These are phyloP conservation scores for Immersiella caudata DNA, from an alignment of 495 filamentous ascomycete genomes.

Conservation along the genomic window DNA sequence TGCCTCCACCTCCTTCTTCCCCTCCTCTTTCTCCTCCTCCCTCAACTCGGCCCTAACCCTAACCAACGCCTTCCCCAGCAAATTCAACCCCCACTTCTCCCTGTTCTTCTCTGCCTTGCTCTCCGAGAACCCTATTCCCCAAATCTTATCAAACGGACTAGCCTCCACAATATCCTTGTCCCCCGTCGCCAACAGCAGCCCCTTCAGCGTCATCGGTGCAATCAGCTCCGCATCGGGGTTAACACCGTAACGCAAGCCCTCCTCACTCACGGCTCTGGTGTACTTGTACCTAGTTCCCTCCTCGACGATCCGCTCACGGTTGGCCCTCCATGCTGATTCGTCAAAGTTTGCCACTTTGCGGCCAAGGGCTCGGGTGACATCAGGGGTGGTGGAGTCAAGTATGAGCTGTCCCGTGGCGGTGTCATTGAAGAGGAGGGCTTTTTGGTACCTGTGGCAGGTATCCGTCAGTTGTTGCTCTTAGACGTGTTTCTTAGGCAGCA, in stretches of 20 bases:
- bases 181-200: conserved; percentile 58
- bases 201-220: conserved; percentile 34
- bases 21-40: conserved; percentile 42
- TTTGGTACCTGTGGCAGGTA: no score
- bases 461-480: no score
- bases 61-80: conserved; percentile 61
- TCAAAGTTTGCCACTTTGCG: conserved; percentile 59
- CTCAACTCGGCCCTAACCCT: conserved; percentile 51
- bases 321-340: conserved; percentile 53
- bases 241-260: not conserved
- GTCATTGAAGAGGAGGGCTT: conserved; percentile 59
- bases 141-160: conserved; percentile 62
- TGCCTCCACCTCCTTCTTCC: not conserved
- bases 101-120: conserved; percentile 51
- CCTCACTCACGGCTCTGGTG: conserved; percentile 34
- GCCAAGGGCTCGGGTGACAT: conserved; percentile 57
- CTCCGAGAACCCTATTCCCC: conserved; percentile 66
- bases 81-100: conserved; percentile 64
- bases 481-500: no score
- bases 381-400: conserved; percentile 45
- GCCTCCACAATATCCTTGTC: conserved; percentile 66
- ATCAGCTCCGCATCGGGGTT: conserved; percentile 1
- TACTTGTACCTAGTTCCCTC: conserved; percentile 66
- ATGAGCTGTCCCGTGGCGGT: conserved; percentile 42
- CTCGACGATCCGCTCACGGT: conserved; percentile 60